Evolutionary conservation across 345 rosid genomes (phyloP), one percentile per base, ranked within the genome.

Genomic region (Punica granatum): DNA sequence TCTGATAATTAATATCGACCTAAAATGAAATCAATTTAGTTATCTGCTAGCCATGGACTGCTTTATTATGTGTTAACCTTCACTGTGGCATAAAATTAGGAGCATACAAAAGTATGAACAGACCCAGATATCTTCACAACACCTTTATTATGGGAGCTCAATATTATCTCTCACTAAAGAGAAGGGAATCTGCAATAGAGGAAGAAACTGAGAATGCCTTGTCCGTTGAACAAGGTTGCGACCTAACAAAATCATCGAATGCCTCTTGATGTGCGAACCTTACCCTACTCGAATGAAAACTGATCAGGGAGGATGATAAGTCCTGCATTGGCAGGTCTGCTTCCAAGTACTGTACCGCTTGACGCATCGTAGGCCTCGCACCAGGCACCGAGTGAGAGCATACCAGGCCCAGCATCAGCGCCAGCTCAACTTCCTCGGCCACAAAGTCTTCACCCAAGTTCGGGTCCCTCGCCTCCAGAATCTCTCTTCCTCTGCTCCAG

Each of bases 391-490:
- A 25, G 53, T 73, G 76, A 31, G 81, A 74, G 69, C 89, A 84
- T 0, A 84, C 28, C 75, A 82, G 37, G 41, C 86, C 82, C 5
- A 81, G 72, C 64, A 74, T 75, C 80, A 79, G 18, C 36, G 76
- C 85, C 68, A 74, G 32, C 81, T 81, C 81, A 64, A 83, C 72
- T 67, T 85, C 84, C 48, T 71, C 74, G 0, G 26, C 59, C 51
- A 30, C 58, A 7, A 64, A 68, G 1, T 67, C 71, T 0, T 19
- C 73, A 65, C 62, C 75, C 10, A 84, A 65, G 64, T 76, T 74
- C 0, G 81, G 71, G 65, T 81, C 88, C 44, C 44, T 70, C 8
- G 75, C 79, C 61, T 64, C 73, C 12, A 76, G 75, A 39, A 81
- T 71, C 18, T 16, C 63, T 32, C 41, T 49, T 39, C 70, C 81